Evolutionary conservation across 345 rosid species (phyloP), one percentile per base, ranked within the genome.

Genomic region (Eucalyptus tenuipes): DNA sequence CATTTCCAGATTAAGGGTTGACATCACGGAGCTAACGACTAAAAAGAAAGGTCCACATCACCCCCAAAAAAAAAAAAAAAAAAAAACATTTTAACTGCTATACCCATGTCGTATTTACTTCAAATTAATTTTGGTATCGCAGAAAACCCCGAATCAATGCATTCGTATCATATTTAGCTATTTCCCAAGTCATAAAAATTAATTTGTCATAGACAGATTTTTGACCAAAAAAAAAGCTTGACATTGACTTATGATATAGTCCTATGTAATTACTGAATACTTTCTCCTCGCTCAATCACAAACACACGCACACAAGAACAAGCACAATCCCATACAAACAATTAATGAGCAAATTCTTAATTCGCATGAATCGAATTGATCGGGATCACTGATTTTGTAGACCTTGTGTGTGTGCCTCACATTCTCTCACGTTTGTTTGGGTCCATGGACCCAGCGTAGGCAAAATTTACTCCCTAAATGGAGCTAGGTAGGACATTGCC

Each of bases 121-220:
- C 25, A 3, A 17, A 31, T 33, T 31, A 66, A 31, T 31, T 31
- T 31, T 4, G 22, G 7, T 68, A 4, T 17, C 3, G 8, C 80
- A 68, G 5, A 71, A 71, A 11, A 37, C 3, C 13, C 6, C 2
- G 1, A 68, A 9, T 1, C 9, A 31, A 0, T 31, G 7, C 0
- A 2, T 6, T 2, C 0, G 0, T 29, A 2, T 0, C 18, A 4
- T 31, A 68, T 68, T 16, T 31, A 37, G 40, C 4, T 71, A 33
- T 9, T 71, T 71, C 40, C 3, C 2, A 2, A 4, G 10, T n/a
- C 0, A 3, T 4, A n/a, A 64, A 61, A 64, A 7, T 14, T 64
- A n/a, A 64, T 64, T 64, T 14, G 40, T n/a, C 75, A 5, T 71
- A 5, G 4, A 18, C 25, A 17, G 11, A 20, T 18, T 71, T 33